These are phyloP conservation scores for Blastomyces silverae DNA, from an alignment of 2,329 filamentous ascomycete species.

Conservation along the genomic window DNA sequence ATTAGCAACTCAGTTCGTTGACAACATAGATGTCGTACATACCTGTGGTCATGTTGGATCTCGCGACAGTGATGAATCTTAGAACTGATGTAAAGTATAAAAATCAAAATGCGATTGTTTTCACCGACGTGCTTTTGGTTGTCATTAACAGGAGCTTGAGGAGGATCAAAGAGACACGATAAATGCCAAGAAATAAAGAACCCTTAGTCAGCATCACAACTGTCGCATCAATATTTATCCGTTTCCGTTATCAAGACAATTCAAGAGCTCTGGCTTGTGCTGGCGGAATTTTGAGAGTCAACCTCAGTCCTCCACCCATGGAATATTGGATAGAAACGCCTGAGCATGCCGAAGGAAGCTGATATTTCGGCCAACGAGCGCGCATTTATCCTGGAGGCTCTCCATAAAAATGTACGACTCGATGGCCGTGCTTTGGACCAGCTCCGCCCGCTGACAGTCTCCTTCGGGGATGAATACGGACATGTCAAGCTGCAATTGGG, in stretches of 20 bases:
- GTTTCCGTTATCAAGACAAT: neutral
- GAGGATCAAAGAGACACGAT: neutral
- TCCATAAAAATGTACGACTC: constrained; percentile 71
- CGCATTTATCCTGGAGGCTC: constrained; percentile 74
- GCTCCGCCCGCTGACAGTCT: constrained; percentile 68
- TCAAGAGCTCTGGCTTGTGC: neutral
- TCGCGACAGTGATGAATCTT: neutral
- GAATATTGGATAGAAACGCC: constrained; percentile 11
- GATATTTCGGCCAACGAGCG: constrained; percentile 86
- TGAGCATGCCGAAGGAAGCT: constrained; percentile 20
- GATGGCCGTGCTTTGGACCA: constrained; percentile 78
- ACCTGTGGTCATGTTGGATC: constrained; percentile 40
- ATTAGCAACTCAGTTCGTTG: constrained; percentile 16
- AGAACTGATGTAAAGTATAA: neutral
- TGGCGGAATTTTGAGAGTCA: neutral
- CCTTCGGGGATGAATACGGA: constrained; percentile 86
- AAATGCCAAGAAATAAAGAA: constrained; percentile 3
- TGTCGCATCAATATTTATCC: neutral
- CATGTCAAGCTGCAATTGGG: constrained; percentile 80
- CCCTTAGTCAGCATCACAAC: neutral
- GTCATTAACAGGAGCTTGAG: neutral
- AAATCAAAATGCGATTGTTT: neutral
- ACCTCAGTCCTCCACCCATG: constrained; percentile 12
- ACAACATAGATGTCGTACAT: constrained; percentile 17
- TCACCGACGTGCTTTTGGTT: too few species aligned